Evolutionary conservation across 331 rosid genomes (phyloP), one percentile per base, ranked within the genome.

Genomic region (Malus hybrid): DNA sequence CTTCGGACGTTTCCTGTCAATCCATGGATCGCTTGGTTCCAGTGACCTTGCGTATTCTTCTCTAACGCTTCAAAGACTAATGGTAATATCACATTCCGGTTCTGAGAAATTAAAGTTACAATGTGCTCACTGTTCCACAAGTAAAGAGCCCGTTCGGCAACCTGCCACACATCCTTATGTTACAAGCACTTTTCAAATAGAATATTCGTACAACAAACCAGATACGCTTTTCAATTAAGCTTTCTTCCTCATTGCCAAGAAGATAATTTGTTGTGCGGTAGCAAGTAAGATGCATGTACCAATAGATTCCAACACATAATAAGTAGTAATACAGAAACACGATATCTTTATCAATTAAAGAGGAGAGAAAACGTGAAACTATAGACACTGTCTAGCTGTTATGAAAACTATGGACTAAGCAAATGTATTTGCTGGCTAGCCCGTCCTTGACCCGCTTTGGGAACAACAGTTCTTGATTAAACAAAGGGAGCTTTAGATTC

Each of bases 61-160:
- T 91, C 93, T 80, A 87, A 76, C 19, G 91, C 82, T 67, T 86
- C 93, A 48, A 87, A 85, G 65, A 91, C 79, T 69, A 87, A 36
- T 12, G 95, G 93, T 65, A 91, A 82, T 82, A 89, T 83, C 34
- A 63, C 83, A 28, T 55, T 81, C 74, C 93, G 85, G 76, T 89
- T 87, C 73, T 80, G 86, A 70, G 89, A 79, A 50, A 91, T 83
- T 62, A 86, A 78, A 74, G 83, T 76, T 52, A 89, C 77, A 31
- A 89, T 75, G 76, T 86, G 90, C 69, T 87, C 95, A 18, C 88
- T 91, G 77, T 86, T 87, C 95, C 95, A 91, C 76, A 89, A 74
- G 83, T 71, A 81, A 46, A 91, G 89, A 74, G 97, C 88, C 73
- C 85, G 76, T 82, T 87, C 91, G 12, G 95, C 95, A 76, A 91